Conservation (phyloP, 148 eudicot genomes). For the Fagopyrum tataricum region DNA sequence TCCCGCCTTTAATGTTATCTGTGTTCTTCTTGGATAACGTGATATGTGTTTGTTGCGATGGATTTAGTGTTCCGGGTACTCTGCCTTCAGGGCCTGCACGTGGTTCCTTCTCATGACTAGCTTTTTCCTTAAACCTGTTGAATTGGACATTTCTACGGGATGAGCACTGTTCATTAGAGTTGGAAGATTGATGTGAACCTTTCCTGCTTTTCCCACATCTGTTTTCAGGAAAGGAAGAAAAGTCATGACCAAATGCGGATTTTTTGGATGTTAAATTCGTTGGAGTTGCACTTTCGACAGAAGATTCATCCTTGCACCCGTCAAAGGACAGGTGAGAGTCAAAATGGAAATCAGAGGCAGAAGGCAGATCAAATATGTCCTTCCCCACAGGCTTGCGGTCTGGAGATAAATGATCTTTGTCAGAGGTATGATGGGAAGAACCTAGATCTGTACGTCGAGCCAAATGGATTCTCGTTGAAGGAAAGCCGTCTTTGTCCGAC, state of each 20-base stretch:
- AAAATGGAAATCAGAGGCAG: conserved; percentile 5
- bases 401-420: background rate
- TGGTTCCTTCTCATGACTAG: background rate
- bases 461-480: background rate
- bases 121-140: background rate
- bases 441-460: background rate
- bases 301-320: conserved; percentile 10
- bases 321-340: conserved; percentile 6
- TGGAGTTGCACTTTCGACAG: background rate
- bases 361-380: background rate
- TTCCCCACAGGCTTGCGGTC: background rate
- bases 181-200: conserved; percentile 2
- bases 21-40: background rate
- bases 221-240: background rate
- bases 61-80: background rate
- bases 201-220: background rate
- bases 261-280: background rate
- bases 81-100: background rate
- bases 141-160: background rate
- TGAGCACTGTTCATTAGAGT: background rate
- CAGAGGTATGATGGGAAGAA: background rate
- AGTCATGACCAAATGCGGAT: background rate
- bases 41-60: background rate
- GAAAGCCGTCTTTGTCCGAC: background rate
- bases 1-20: background rate